Base-by-base conservation (phyloP, 2,329 filamentous ascomycete species). In the Coniella lustricola region DNA sequence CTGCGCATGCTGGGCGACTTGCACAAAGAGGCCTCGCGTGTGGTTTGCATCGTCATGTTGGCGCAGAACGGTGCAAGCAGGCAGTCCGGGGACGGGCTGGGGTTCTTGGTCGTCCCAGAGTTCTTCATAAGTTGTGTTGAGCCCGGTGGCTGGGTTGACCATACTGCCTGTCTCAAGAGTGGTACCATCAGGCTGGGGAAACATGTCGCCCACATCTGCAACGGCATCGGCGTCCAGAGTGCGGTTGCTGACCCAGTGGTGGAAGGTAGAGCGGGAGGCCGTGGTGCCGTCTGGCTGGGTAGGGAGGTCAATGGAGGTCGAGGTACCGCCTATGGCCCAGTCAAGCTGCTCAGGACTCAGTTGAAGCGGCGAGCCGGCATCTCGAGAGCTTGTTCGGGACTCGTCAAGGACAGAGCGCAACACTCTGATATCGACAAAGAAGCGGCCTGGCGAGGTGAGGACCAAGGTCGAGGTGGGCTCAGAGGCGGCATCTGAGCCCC, bases 401-500 rank as follows among this genome's bases (percentile, higher is more conserved):
- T 4, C 53, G 46, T 21, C 52, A 34, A 31, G 22, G 25, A 36
- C 40, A 7, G 33, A 12, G 1, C 25, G 4, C 4, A 75, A 60
- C 44, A 83, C 67, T 35, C 83, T 76, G 18, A 85, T 60, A 57
- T 86, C 83, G 33, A 85, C 75, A 59, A 83, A 86, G 33, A 68
- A 72, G 25, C 67, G 67, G 21, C 62, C 60, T 1, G 77, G 75
- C 3, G 79, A 79, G 0, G 82, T 85, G 39, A 86, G 66, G 12
- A 86, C 83, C 3, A 84, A 59, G 0, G 82, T 85, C 2, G 73
- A 75, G 0, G 82, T 86, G 14, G 77, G 77, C 61, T 86, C 82
- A 44, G 64, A 64, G n/a, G 72, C 61, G 14, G 65, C 59, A 0
- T 68, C 70, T 0, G 75, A 74, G 3, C 76, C 65, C 76, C 79